These are phyloP conservation scores for Microbotryomycetes sp. DNA, from an alignment of 1,284 basidiomycete genomes.

Conservation along the genomic window DNA sequence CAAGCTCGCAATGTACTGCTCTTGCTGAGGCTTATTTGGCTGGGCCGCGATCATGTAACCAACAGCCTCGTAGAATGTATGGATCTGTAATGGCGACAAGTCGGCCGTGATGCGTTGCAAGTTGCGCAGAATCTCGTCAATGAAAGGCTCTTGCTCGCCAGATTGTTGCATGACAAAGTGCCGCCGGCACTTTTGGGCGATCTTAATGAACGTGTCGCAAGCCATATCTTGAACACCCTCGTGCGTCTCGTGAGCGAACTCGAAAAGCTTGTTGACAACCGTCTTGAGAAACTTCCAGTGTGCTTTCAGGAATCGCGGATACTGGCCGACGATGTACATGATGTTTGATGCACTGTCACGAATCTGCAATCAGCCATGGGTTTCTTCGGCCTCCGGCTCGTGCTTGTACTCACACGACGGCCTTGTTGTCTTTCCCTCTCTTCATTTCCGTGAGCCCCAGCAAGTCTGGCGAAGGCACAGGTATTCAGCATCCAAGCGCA, in stretches of 20 bases:
- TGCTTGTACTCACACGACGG: conserved; percentile 61
- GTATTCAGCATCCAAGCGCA: background rate
- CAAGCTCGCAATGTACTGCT: conserved; percentile 85
- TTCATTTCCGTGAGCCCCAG: conserved; percentile 97
- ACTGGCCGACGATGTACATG: conserved; percentile 99
- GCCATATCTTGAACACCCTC: conserved; percentile 99
- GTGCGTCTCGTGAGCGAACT: conserved; percentile 99
- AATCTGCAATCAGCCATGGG: no score
- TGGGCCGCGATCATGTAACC: conserved; percentile 99
- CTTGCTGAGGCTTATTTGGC: conserved; percentile 94
- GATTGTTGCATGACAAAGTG: conserved; percentile 99
- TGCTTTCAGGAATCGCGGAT: conserved; percentile 97
- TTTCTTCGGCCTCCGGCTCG: no score
- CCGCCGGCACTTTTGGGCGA: conserved; percentile 94
- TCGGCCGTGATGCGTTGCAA: conserved; percentile 94
- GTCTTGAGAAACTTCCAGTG: conserved; percentile 99
- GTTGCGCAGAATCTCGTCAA: conserved; percentile 91
- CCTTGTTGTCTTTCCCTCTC: conserved; percentile 99
- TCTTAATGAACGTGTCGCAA: conserved; percentile 99
- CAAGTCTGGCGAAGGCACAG: conserved; percentile 47
- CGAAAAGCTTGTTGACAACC: conserved; percentile 98
- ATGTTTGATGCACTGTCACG: conserved; percentile 78
- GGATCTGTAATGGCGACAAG: conserved; percentile 88
- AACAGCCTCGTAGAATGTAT: conserved; percentile 96
- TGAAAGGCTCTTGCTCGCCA: conserved; percentile 94